Evolutionary conservation across 2,329 filamentous ascomycete species (phyloP).

Genomic region (Cladosporium sp.): DNA sequence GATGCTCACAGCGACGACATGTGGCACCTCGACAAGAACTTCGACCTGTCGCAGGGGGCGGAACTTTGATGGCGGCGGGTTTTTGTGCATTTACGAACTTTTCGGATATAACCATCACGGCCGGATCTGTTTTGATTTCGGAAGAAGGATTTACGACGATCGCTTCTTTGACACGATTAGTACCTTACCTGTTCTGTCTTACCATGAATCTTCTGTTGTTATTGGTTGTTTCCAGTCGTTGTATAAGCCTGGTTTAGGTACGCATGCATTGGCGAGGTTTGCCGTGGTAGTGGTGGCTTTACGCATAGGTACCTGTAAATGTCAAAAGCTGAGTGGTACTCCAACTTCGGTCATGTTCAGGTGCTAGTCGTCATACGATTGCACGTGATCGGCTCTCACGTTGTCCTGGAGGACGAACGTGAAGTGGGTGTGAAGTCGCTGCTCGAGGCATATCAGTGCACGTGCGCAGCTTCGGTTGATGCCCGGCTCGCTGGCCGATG

Average conservation of each 20-base stretch:
- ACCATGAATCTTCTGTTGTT: background rate
- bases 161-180: background rate
- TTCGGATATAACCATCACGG: conserved; percentile 11
- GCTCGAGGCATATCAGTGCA: background rate
- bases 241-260: background rate
- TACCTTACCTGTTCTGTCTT: background rate
- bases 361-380: background rate
- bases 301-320: conserved; percentile 1
- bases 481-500: too few relatives aligned
- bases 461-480: background rate
- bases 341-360: background rate
- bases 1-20: background rate
- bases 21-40: background rate
- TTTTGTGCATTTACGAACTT: conserved; percentile 3
- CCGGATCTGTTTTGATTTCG: conserved; percentile 1
- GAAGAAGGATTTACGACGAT: background rate
- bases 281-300: background rate
- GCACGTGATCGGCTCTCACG: too few relatives aligned
- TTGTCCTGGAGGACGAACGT: too few relatives aligned
- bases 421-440: too few relatives aligned
- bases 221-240: background rate
- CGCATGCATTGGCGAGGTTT: background rate
- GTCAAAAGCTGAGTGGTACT: background rate
- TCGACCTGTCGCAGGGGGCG: background rate
- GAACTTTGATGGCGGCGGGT: background rate